Conservation (phyloP, 2,329 filamentous ascomycete species). For the Periconia digitata region DNA sequence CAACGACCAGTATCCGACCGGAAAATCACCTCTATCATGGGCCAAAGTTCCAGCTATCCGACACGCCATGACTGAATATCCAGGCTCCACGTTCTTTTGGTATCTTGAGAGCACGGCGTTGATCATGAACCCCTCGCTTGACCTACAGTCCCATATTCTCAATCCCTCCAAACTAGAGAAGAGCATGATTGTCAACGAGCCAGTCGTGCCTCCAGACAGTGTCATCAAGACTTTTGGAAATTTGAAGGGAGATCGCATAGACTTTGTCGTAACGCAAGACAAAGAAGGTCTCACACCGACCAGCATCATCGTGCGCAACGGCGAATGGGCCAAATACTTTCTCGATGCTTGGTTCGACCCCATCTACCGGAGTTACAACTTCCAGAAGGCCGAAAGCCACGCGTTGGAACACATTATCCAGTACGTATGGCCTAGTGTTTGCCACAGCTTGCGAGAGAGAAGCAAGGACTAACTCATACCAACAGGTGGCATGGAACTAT, state of each 20-base stretch:
- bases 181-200: conserved; percentile 80
- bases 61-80: conserved; percentile 81
- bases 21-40: conserved; percentile 63
- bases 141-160: conserved; percentile 72
- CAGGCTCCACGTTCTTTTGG: conserved; percentile 80
- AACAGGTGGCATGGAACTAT: conserved; percentile 94
- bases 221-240: conserved; percentile 93
- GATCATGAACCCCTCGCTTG: conserved; percentile 79
- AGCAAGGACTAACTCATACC: conserved; percentile 30
- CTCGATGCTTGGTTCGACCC: conserved; percentile 96
- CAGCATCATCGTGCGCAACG: conserved; percentile 78
- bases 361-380: conserved; percentile 90
- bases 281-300: conserved; percentile 72
- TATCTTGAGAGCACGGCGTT: conserved; percentile 81
- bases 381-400: conserved; percentile 91
- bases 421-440: conserved; percentile 31
- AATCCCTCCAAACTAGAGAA: conserved; percentile 66
- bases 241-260: conserved; percentile 74
- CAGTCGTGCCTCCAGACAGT: conserved; percentile 91
- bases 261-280: conserved; percentile 84
- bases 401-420: conserved; percentile 69
- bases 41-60: conserved; percentile 81
- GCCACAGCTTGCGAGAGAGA: background rate
- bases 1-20: conserved; percentile 72
- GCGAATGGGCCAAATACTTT: conserved; percentile 91